These are phyloP conservation scores for Dipteronia dyeriana DNA, from an alignment of 345 rosid species.

Conservation along the genomic window DNA sequence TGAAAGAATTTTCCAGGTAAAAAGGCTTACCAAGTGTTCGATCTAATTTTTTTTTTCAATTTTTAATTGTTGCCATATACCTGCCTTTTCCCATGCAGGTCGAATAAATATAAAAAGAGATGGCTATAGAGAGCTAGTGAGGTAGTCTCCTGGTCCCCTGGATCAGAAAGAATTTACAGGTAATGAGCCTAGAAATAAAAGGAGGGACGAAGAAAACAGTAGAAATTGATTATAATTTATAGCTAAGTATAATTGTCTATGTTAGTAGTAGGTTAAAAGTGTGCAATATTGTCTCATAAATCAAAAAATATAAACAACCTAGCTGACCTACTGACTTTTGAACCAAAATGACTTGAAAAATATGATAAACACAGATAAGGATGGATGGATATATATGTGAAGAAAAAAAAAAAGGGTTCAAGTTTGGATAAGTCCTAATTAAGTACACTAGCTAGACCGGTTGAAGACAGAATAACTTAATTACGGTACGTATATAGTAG, in stretches of 20 bases:
- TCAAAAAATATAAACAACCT: neutral
- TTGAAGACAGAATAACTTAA: neutral
- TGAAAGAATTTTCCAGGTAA: slow-evolving; percentile 5
- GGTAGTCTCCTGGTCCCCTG: too few relatives aligned
- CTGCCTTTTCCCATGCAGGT: neutral
- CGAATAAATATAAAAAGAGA: neutral
- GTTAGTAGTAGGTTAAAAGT: slow-evolving; percentile 12
- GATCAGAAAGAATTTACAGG: neutral
- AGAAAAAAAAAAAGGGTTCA: too few relatives aligned
- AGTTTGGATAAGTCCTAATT: neutral
- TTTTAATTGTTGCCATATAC: neutral
- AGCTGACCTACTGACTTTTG: neutral
- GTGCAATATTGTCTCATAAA: neutral
- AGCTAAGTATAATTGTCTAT: neutral
- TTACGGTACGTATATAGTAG: neutral
- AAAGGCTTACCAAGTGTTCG: slow-evolving; percentile 10
- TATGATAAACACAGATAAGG: neutral
- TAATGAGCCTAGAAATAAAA: neutral
- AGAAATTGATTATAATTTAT: neutral
- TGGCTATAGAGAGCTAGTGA: neutral
- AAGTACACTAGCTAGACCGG: neutral
- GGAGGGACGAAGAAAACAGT: neutral
- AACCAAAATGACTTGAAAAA: neutral
- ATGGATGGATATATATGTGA: neutral
- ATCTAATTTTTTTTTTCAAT: neutral